Percentiles rank a stretch among this genome's conserved stretches.
phyloP scores from a whole-genome alignment of 2,329 filamentous ascomycete species.

The Pleoardoris graminearum region DNA sequence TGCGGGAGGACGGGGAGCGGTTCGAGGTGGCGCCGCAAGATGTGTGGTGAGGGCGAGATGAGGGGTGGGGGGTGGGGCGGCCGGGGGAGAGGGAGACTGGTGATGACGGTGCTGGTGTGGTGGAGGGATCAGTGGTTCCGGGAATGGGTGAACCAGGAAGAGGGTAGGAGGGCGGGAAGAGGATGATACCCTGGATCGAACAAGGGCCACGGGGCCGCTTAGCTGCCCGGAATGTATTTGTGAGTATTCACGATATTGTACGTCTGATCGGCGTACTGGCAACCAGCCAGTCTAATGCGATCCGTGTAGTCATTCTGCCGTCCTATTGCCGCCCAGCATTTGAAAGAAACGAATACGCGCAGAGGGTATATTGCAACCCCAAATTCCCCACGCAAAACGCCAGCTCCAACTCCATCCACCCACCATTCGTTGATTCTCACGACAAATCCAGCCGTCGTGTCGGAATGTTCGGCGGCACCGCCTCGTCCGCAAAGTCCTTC shows the following conservation, averaged over 20 bases:
- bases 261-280: no score
- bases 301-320: no score
- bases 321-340: no score
- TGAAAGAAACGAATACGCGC: neutral
- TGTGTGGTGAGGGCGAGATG: slow-evolving; percentile 66
- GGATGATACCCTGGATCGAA: no score
- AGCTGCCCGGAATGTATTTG: neutral
- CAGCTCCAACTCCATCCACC: neutral
- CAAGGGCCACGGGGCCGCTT: neutral
- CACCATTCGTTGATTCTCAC: neutral
- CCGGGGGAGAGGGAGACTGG: no score
- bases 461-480: neutral
- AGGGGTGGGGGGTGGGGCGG: no score
- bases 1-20: slow-evolving; percentile 78
- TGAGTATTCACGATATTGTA: no score
- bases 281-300: neutral
- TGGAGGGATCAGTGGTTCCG: no score
- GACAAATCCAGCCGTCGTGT: neutral
- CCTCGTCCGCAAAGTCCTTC: neutral
- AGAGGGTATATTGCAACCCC: slow-evolving; percentile 7
- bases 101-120: no score
- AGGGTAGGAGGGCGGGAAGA: no score
- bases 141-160: no score
- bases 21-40: slow-evolving; percentile 79
- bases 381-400: neutral